phyloP scores from a whole-genome alignment of 2,329 filamentous ascomycete species.

The Dothidotthia symphoricarpi region DNA sequence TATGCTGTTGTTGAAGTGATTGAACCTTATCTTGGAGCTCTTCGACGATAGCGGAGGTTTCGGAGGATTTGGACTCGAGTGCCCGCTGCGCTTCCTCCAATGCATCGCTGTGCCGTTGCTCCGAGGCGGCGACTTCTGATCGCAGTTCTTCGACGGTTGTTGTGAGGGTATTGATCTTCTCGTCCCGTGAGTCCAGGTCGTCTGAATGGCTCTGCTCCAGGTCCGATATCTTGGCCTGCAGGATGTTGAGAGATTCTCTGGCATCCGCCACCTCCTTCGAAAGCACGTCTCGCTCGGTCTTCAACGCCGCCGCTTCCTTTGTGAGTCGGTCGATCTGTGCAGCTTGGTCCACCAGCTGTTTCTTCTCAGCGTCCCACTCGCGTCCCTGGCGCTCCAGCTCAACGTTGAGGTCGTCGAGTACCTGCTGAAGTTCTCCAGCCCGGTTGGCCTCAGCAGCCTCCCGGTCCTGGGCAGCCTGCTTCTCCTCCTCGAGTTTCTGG shows the following conservation, averaged over 20 bases:
- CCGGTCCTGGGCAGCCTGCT: conserved; percentile 30
- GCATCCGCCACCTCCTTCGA: conserved; percentile 21
- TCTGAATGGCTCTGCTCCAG: conserved; percentile 32
- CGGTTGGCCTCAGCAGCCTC: conserved; percentile 33
- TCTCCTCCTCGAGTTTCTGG: conserved; percentile 34
- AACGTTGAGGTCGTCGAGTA: conserved; percentile 35
- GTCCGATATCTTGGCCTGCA: conserved; percentile 29
- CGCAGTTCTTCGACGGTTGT: conserved; percentile 27
- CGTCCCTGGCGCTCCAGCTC: conserved; percentile 38
- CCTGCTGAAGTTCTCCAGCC: conserved; percentile 36
- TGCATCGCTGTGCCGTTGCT: conserved; percentile 23
- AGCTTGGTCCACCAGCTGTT: conserved; percentile 35
- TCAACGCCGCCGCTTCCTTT: conserved; percentile 22
- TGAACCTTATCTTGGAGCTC: conserved; percentile 35
- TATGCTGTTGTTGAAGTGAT: conserved; percentile 33
- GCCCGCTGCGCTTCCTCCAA: conserved; percentile 25
- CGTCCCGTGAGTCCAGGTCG: conserved; percentile 27
- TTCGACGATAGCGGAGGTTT: conserved; percentile 31
- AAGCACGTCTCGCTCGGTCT: conserved; percentile 27
- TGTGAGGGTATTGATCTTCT: conserved; percentile 30
- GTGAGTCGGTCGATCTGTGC: conserved; percentile 28
- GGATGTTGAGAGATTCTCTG: conserved; percentile 23
- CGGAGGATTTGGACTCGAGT: conserved; percentile 29
- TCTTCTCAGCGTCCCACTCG: conserved; percentile 40
- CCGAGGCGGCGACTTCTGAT: conserved; percentile 19